Conservation (phyloP, 495 filamentous ascomycete genomes). For the Aspergillus diversus region DNA sequence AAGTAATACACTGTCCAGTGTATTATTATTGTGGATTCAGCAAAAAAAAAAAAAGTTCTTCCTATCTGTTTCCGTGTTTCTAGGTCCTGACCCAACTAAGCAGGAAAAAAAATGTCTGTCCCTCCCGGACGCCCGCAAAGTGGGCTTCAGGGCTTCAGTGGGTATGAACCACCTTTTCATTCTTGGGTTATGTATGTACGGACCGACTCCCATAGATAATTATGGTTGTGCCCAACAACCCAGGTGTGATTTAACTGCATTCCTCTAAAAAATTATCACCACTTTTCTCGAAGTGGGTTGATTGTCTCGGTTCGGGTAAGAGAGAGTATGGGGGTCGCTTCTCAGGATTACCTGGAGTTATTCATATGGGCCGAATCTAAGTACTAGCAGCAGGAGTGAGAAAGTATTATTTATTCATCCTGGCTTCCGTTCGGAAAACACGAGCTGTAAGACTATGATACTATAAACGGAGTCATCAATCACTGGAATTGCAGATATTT, state of each 20-base stretch:
- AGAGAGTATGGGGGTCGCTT: not conserved
- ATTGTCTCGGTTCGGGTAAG: not conserved
- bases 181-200: conserved; percentile 13
- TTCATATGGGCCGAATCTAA: not conserved
- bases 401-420: too few relatives aligned
- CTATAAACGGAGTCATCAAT: not conserved
- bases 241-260: not conserved
- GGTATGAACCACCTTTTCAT: conserved; percentile 28
- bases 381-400: too few relatives aligned
- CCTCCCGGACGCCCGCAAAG: conserved; percentile 28
- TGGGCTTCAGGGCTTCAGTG: conserved; percentile 39
- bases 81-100: conserved; percentile 4
- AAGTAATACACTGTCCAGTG: conserved; percentile 16
- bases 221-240: conserved; percentile 8
- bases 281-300: not conserved
- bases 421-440: not conserved
- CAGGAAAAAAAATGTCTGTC: conserved; percentile 12
- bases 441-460: not conserved
- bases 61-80: conserved; percentile 20
- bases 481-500: not conserved
- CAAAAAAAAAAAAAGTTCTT: conserved; percentile 29
- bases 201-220: conserved; percentile 1
- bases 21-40: conserved; percentile 26
- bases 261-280: not conserved
- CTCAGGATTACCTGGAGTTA: not conserved